These are phyloP conservation scores for Cymbidium sinense DNA, from an alignment of 106 monocot species.

Conservation along the genomic window DNA sequence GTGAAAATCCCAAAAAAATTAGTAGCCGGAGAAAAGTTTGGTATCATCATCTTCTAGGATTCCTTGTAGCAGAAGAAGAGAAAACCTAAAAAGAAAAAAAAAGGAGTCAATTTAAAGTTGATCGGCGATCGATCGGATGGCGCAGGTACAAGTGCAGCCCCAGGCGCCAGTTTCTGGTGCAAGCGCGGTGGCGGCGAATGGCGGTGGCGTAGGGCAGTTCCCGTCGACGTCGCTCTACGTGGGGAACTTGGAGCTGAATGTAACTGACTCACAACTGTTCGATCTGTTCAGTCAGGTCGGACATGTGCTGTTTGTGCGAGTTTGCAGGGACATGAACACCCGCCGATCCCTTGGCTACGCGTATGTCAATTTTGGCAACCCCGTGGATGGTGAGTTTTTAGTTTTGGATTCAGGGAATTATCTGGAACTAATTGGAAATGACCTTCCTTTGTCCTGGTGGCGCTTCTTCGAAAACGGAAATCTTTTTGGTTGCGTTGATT, in stretches of 20 bases:
- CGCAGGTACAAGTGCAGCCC: constrained; percentile 10
- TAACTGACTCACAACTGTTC: constrained; percentile 31
- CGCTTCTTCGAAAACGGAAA: not conserved
- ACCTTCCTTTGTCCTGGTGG: not conserved
- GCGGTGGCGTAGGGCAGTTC: constrained; percentile 3
- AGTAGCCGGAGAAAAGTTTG: not conserved
- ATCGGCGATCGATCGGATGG: constrained; percentile 3
- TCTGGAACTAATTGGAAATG: not conserved
- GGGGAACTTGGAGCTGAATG: constrained; percentile 46
- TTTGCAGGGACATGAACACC: constrained; percentile 46
- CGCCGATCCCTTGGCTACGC: constrained; percentile 51
- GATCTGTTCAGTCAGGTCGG: constrained; percentile 29
- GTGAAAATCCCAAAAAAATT: constrained; percentile 6
- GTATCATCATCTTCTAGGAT: constrained; percentile 5
- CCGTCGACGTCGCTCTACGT: constrained; percentile 48
- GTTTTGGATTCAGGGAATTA: not conserved
- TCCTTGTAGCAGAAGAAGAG: not conserved
- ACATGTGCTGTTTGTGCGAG: constrained; percentile 34
- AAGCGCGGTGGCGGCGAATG: not conserved
- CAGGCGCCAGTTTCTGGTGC: constrained; percentile 12
- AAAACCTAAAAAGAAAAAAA: not conserved
- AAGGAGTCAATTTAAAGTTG: not conserved
- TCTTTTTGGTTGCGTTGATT: not conserved
- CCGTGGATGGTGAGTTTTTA: constrained; percentile 33
- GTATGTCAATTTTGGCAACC: constrained; percentile 52